Base-by-base conservation (phyloP, 768 basidiomycete genomes). In the Nidularia pulvinata region DNA sequence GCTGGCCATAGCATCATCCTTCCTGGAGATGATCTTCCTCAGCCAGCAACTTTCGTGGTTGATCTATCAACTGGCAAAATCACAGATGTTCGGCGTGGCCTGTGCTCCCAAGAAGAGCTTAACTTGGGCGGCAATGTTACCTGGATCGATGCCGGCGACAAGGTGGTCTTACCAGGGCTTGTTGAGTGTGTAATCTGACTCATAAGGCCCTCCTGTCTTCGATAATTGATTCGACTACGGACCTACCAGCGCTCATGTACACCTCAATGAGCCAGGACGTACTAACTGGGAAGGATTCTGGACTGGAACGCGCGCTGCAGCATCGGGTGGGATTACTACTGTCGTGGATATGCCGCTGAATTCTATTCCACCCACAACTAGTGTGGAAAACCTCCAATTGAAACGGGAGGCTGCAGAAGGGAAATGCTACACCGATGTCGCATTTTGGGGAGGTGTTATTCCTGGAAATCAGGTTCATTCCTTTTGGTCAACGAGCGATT, bases 291-390 rank as follows among this genome's bases (percentile, higher is more conserved):
- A 97, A 65, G 95, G 95, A 0, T 96, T 97, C 66, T 83, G 80
- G 72, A 91, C 93, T 0, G 95, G 93, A n/a, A 95, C 95, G 1
- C 73, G 77, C 51, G 96, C 96, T 16, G 96, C 96, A 1, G 84
- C 86, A 1, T 89, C 93, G 1, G 96, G 96, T 19, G 97, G 96
- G 6, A 85, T 98, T n/a, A 98, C 95, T 6, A 93, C 93, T 5
- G 75, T 98, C 19, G 88, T 98, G 33, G 97, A 98, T 71, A 99
- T 98, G 96, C 97, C 96, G 2, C 76, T 99, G 51, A 98, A 99
- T 69, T 96, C 95, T 2, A 91, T 98, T 51, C 96, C 96, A 1
- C 94, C 97, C 0, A 98, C 97, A 0, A 95, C 93, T 1, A 95
- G 93, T 0, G 80, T 93, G 6, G 72, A 72, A 5, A 85, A 96